phyloP scores from a whole-genome alignment of 768 basidiomycete genomes.

The Clathrus columnatus region DNA sequence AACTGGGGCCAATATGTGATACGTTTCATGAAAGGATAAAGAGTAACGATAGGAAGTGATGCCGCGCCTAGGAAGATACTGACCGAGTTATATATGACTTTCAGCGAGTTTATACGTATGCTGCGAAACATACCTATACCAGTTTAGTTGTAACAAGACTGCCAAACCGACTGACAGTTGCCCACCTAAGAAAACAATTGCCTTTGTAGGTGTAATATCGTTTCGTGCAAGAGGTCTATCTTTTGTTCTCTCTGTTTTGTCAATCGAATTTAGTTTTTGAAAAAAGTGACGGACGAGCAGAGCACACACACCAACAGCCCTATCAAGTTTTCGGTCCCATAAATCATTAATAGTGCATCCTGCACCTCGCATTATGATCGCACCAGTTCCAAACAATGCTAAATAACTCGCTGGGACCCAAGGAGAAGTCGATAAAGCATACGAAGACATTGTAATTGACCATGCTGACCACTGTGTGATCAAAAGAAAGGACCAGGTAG shows the following conservation, averaged over 20 bases:
- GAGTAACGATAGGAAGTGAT: slow-evolving; percentile 74
- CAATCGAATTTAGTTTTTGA: neutral
- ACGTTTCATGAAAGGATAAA: slow-evolving; percentile 97
- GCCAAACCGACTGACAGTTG: slow-evolving; percentile 80
- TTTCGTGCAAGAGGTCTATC: slow-evolving; percentile 81
- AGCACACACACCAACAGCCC: slow-evolving; percentile 65
- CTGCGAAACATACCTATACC: slow-evolving; percentile 71
- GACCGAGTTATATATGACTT: neutral
- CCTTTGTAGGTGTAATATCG: slow-evolving; percentile 66
- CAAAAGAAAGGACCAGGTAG: neutral
- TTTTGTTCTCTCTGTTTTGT: slow-evolving; percentile 70
- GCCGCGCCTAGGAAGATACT: slow-evolving; percentile 91
- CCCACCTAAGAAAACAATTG: slow-evolving; percentile 68
- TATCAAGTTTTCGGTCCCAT: slow-evolving; percentile 93
- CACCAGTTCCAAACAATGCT: slow-evolving; percentile 79
- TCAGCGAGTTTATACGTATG: neutral
- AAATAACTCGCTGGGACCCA: slow-evolving; percentile 68
- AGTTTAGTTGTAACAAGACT: slow-evolving; percentile 84
- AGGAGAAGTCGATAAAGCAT: slow-evolving; percentile 59
- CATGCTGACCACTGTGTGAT: slow-evolving; percentile 55
- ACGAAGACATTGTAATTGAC: slow-evolving; percentile 96
- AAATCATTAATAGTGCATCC: slow-evolving; percentile 99
- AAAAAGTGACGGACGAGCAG: neutral
- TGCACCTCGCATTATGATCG: slow-evolving; percentile 92
- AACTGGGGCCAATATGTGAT: slow-evolving; percentile 96